Evolutionary conservation across 495 filamentous ascomycete genomes (phyloP).

Genomic region (Patellaria atrata): DNA sequence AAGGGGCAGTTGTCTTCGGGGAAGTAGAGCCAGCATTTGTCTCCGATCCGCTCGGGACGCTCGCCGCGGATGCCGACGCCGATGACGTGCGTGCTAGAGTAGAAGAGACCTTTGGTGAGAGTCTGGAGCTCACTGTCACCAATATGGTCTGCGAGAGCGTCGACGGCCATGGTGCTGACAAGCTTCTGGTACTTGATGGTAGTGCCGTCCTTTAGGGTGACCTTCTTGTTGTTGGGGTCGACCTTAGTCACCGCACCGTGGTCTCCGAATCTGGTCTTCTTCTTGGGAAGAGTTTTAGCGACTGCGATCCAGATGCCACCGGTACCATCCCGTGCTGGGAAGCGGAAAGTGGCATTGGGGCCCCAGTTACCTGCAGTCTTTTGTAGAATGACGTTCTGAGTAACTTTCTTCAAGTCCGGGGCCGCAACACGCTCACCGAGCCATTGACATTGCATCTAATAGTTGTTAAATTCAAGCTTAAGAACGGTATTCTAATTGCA

Average conservation of each 20-base stretch:
- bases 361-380: conserved; percentile 98
- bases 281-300: conserved; percentile 78
- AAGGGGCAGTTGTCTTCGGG: conserved; percentile 98
- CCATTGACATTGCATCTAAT: conserved; percentile 99
- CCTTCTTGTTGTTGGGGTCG: conserved; percentile 67
- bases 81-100: conserved; percentile 94
- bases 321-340: conserved; percentile 88
- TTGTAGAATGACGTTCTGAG: conserved; percentile 86
- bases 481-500: too few species aligned
- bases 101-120: conserved; percentile 86
- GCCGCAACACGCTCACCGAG: conserved; percentile 97
- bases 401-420: conserved; percentile 89
- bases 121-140: conserved; percentile 66
- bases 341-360: conserved; percentile 95
- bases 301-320: conserved; percentile 99
- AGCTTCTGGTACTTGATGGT: conserved; percentile 88
- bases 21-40: conserved; percentile 99
- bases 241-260: conserved; percentile 74
- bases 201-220: conserved; percentile 70
- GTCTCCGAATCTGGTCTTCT: conserved; percentile 82
- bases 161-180: conserved; percentile 91
- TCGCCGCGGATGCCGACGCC: conserved; percentile 86
- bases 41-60: conserved; percentile 90
- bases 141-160: conserved; percentile 76
- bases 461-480: too few species aligned